These are phyloP conservation scores for Pyrenophora tritici-repentis DNA, from an alignment of 2,329 filamentous ascomycete species.

Conservation along the genomic window DNA sequence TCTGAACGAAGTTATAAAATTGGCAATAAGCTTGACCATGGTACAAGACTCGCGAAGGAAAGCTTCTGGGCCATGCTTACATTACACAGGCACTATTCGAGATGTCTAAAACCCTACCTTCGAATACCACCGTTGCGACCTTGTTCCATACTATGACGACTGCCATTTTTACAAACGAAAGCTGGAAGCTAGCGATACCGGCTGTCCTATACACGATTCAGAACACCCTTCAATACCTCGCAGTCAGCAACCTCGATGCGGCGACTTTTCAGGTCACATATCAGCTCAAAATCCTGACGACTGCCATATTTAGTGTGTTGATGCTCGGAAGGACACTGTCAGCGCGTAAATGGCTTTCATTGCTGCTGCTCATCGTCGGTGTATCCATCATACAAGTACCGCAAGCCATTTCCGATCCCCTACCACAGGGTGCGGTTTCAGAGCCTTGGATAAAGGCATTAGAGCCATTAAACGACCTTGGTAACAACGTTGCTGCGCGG, in stretches of 20 bases:
- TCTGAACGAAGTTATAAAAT: slow-evolving; percentile 89
- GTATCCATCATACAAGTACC: slow-evolving; percentile 86
- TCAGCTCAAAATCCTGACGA: slow-evolving; percentile 92
- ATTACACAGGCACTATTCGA: slow-evolving; percentile 73
- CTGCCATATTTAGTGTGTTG: slow-evolving; percentile 81
- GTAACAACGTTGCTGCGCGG: slow-evolving; percentile 55
- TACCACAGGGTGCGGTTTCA: slow-evolving; percentile 62
- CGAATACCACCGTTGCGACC: slow-evolving; percentile 78
- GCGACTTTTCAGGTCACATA: slow-evolving; percentile 93
- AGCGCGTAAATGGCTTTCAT: slow-evolving; percentile 75
- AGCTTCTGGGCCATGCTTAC: background rate
- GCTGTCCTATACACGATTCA: slow-evolving; percentile 88
- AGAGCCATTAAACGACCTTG: slow-evolving; percentile 73
- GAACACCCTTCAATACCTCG: slow-evolving; percentile 92
- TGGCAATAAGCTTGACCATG: slow-evolving; percentile 82
- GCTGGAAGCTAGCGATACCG: slow-evolving; percentile 92
- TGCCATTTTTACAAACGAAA: slow-evolving; percentile 84
- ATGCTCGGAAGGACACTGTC: slow-evolving; percentile 75
- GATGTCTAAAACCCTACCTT: slow-evolving; percentile 74
- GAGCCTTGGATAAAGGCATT: slow-evolving; percentile 79
- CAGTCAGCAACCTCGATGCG: slow-evolving; percentile 86
- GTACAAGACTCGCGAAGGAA: slow-evolving; percentile 5
- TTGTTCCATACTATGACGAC: slow-evolving; percentile 80
- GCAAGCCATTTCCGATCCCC: slow-evolving; percentile 59
- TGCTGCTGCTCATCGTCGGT: slow-evolving; percentile 78